phyloP scores from a whole-genome alignment of 305 asterid species.

The Rubia occidens region DNA sequence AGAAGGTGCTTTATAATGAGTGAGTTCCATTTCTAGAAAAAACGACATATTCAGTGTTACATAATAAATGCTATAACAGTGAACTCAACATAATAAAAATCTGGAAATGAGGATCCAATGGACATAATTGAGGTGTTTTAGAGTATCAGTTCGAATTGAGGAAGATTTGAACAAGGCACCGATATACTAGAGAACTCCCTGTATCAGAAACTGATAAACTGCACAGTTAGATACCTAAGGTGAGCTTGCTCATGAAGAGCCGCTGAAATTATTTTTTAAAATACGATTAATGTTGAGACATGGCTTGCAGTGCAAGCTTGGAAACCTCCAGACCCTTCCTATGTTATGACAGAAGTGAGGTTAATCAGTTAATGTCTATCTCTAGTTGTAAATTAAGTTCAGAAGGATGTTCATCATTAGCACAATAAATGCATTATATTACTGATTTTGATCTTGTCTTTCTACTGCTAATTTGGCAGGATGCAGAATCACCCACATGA shows the following conservation, averaged over 20 bases:
- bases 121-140: not conserved
- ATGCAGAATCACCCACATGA: not conserved
- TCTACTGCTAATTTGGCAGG: not conserved
- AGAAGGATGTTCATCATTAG: not conserved
- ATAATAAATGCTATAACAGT: not conserved
- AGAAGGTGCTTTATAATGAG: not conserved
- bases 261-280: not conserved
- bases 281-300: not conserved
- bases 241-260: not conserved
- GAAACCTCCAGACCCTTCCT: not conserved
- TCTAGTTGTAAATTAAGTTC: constrained; percentile 1
- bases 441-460: not conserved
- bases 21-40: not conserved
- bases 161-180: not conserved
- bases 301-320: not conserved
- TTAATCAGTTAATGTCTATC: not conserved
- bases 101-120: constrained; percentile 3
- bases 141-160: not conserved
- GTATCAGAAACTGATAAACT: not conserved
- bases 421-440: not conserved
- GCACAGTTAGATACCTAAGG: not conserved
- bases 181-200: constrained; percentile 1
- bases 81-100: not conserved
- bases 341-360: not conserved
- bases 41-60: not conserved